Percentiles rank a stretch among this genome's conserved stretches.
Evolutionary conservation across 805 yeast species (phyloP).

Genomic region (Starmera pachycereana): DNA sequence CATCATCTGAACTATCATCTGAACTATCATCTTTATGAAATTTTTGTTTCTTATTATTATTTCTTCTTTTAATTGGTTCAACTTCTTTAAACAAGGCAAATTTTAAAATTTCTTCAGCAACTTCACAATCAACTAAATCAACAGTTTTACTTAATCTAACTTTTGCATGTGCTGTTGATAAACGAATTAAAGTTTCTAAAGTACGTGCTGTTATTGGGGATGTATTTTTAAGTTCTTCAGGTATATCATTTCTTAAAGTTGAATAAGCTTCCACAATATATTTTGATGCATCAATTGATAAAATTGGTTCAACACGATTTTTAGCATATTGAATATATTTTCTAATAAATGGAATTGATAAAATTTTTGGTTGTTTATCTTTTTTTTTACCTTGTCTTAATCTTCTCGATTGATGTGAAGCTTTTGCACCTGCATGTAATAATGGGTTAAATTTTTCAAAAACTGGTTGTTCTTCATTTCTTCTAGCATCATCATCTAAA

Average conservation of each 20-base stretch:
- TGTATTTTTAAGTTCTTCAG: constrained; percentile 61
- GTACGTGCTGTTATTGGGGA: constrained; percentile 99
- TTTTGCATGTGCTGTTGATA: constrained; percentile 94
- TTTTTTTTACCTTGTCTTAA: constrained; percentile 19
- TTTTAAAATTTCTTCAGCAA: constrained; percentile 78
- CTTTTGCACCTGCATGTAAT: constrained; percentile 68
- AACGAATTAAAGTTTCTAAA: constrained; percentile 86
- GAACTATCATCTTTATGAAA: constrained; percentile 28
- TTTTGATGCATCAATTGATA: constrained; percentile 68
- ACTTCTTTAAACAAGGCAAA: constrained; percentile 81
- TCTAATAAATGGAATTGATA: constrained; percentile 78
- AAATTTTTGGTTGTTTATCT: constrained; percentile 32
- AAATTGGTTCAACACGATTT: constrained; percentile 71
- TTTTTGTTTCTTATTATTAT: constrained; percentile 20
- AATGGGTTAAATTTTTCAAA: constrained; percentile 77
- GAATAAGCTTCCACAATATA: constrained; percentile 76
- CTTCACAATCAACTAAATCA: constrained; percentile 66
- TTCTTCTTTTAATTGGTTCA: constrained; percentile 24
- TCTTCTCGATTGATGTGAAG: constrained; percentile 22
- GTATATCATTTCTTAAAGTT: constrained; percentile 66
- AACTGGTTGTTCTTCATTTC: constrained; percentile 31
- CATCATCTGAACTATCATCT: constrained; percentile 10
- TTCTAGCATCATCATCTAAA: constrained; percentile 38
- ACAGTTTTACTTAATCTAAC: constrained; percentile 75
- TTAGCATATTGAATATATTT: constrained; percentile 93